Base-by-base conservation (phyloP, 169 alveolate genomes). In the Eimeria falciformis region DNA sequence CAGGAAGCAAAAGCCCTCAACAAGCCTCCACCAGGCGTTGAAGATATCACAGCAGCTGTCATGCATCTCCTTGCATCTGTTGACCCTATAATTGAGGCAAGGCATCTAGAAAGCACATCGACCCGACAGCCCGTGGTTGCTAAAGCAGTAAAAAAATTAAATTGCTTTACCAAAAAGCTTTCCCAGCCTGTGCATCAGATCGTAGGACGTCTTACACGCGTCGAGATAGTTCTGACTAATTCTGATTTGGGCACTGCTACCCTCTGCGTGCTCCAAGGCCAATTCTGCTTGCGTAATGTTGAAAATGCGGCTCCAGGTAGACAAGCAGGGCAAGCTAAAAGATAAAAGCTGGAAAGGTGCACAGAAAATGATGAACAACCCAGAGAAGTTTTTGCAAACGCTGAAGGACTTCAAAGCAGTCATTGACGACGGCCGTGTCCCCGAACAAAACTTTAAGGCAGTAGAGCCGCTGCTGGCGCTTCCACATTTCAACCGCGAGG, bases 21-120 rank as follows among this genome's bases (percentile, higher is more conserved):
- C 46, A 96, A 96, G 87, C 99, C 99, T 2, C 99, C 99, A 21
- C 97, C 98, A n/a, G 99, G 98, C 55, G 98, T 98, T 58, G 98
- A 96, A 90, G 96, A 96, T 92, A 98, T 98, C 65, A 96, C 97
- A 90, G 97, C 96, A 25, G 98, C 99, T 45, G 98, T 97, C 93
- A 96, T 98, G 95, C 97, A 97, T 78, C 95, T 98, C 93, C 96
- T 97, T 88, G 99, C 99, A 27, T 95, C 97, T 11, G 95, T 96
- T 45, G 99, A 97, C 71, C 93, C 93, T 23, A 77, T 47, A 6
- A 77, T 90, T 33, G 93, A 90, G 68, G 92, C 71, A 21, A 40
- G 78, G 33, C 12, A 50, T 12, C 62, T 50, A 12, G 62, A 0
- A 50, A 12, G n/a, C n/a, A n/a, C n/a, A n/a, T n/a, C n/a, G n/a